Conservation (phyloP, 2,329 filamentous ascomycete genomes). For the Microsporum audouinii region DNA sequence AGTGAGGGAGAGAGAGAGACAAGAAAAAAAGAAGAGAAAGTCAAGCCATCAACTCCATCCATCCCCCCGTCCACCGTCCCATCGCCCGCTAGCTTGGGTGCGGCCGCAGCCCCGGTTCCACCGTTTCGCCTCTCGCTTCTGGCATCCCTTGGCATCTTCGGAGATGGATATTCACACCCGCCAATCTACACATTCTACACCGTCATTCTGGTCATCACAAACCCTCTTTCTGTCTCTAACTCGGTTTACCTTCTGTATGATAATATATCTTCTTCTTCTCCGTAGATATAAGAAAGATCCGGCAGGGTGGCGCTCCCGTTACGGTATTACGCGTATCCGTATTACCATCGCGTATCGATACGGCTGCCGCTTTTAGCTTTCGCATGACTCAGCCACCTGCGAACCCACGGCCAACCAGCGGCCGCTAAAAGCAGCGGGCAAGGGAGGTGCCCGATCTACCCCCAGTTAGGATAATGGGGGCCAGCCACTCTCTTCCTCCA, state of each 20-base stretch:
- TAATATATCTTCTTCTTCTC: not conserved
- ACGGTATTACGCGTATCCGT: not conserved
- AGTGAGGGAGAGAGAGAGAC: not conserved
- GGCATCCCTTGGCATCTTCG: not conserved
- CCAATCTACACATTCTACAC: too few species aligned
- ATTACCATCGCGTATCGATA: not conserved
- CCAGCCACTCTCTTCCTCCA: not conserved
- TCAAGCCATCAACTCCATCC: not conserved
- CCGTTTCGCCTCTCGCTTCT: slow-evolving; percentile 4
- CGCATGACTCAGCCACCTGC: not conserved
- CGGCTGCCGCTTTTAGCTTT: not conserved
- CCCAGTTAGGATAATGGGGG: not conserved
- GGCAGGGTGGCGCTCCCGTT: not conserved
- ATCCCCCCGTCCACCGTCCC: not conserved
- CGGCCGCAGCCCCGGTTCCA: slow-evolving; percentile 1
- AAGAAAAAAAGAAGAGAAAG: not conserved
- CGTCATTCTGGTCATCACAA: too few species aligned
- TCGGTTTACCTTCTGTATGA: not conserved
- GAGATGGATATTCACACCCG: not conserved
- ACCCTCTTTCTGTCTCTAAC: not conserved
- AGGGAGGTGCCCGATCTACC: not conserved
- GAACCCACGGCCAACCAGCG: not conserved
- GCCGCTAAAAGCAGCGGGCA: not conserved
- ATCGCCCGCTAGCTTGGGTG: slow-evolving; percentile 1
- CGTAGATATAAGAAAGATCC: not conserved